Conservation (phyloP, 169 alveolate genomes). For the Cytauxzoon felis region DNA sequence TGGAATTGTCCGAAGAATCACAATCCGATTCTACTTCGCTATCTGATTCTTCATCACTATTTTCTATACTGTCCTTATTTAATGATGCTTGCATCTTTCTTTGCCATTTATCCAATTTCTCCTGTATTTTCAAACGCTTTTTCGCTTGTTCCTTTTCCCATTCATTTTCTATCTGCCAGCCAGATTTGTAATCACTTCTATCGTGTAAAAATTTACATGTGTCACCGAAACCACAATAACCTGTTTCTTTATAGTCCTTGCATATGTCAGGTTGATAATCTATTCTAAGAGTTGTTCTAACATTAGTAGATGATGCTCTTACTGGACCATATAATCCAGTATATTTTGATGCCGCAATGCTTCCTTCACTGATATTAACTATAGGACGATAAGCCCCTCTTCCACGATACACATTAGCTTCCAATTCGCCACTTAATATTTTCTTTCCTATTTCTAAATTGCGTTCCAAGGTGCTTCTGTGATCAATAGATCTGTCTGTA, state of each 20-base stretch:
- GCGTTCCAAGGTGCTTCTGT: constrained; percentile 79
- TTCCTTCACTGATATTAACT: constrained; percentile 73
- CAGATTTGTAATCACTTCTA: constrained; percentile 92
- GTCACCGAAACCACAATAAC: constrained; percentile 97
- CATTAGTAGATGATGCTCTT: constrained; percentile 79
- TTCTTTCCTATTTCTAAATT: constrained; percentile 76
- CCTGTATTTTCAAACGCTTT: constrained; percentile 73
- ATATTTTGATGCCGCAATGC: constrained; percentile 74
- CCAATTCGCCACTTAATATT: constrained; percentile 75
- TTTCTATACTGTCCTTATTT: constrained; percentile 53
- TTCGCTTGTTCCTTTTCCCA: constrained; percentile 83
- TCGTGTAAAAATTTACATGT: constrained; percentile 96
- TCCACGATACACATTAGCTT: constrained; percentile 80
- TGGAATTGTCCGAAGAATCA: constrained; percentile 3
- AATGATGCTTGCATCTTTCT: constrained; percentile 58
- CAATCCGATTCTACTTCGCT: constrained; percentile 35
- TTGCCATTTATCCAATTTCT: constrained; percentile 67
- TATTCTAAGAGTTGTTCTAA: constrained; percentile 86
- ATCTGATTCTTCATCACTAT: constrained; percentile 32
- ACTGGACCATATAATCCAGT: constrained; percentile 88
- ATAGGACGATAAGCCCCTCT: constrained; percentile 79
- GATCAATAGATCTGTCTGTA: constrained; percentile 69
- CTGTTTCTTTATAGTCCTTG: constrained; percentile 96
- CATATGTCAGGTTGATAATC: constrained; percentile 96
- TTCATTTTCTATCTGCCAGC: constrained; percentile 93